Percentiles rank a stretch among this genome's conserved stretches.
phyloP scores from a whole-genome alignment of 2,329 filamentous ascomycete species.

The Mycosphaerelloides madeirae region DNA sequence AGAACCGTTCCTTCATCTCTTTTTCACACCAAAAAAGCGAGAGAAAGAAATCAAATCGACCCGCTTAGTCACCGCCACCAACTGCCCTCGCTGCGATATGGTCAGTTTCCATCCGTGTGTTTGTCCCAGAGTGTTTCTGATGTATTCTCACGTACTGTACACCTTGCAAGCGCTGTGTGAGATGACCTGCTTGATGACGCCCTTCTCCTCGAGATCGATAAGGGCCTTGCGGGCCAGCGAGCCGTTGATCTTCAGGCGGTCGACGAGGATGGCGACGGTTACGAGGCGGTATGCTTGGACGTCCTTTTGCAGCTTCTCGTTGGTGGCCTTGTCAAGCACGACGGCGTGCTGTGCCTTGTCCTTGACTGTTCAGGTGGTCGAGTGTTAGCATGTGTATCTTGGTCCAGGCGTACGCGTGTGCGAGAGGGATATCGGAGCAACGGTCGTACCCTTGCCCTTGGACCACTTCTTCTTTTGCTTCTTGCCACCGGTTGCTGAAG shows the following conservation, averaged over 20 bases:
- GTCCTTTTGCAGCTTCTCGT: slow-evolving; percentile 99
- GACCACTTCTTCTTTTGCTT: slow-evolving; percentile 82
- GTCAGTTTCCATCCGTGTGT: slow-evolving; percentile 5
- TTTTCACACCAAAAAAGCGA: background rate
- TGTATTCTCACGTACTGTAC: slow-evolving; percentile 66
- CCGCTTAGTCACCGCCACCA: slow-evolving; percentile 22
- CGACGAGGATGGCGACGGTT: slow-evolving; percentile 96
- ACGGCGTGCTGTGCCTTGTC: slow-evolving; percentile 99
- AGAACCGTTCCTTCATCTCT: slow-evolving; percentile 4
- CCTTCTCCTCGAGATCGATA: slow-evolving; percentile 93
- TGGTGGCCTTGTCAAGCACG: slow-evolving; percentile 95
- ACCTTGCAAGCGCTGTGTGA: slow-evolving; percentile 96
- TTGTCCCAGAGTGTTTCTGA: no score
- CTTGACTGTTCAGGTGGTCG: slow-evolving; percentile 68
- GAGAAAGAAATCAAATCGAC: background rate
- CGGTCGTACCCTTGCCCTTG: slow-evolving; percentile 45
- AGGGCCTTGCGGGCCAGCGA: slow-evolving; percentile 88
- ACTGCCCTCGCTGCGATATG: slow-evolving; percentile 21
- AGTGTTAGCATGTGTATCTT: slow-evolving; percentile 9
- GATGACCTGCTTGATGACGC: slow-evolving; percentile 96
- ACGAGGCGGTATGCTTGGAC: slow-evolving; percentile 99
- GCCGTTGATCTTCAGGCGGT: slow-evolving; percentile 99
- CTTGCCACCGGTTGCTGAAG: slow-evolving; percentile 61
- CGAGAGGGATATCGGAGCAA: background rate
- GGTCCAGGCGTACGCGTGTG: background rate